Evolutionary conservation across 1,284 basidiomycete genomes (phyloP).

Genomic region (Ceratobasidium theobromae): DNA sequence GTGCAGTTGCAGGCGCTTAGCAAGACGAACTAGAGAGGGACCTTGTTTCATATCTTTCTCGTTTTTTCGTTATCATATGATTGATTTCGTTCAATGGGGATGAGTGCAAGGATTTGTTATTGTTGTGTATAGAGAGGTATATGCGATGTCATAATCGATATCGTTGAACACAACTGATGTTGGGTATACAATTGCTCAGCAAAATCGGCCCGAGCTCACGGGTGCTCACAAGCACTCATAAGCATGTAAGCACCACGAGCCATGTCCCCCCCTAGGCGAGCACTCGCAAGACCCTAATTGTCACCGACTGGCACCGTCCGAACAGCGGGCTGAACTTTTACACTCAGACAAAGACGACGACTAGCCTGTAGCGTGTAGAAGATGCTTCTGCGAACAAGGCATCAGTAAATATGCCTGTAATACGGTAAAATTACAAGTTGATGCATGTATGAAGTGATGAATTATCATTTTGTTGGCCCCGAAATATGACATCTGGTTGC

Average conservation of each 20-base stretch:
- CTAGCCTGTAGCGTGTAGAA: conserved; percentile 79
- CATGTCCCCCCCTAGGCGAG: too few species aligned
- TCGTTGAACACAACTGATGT: neutral
- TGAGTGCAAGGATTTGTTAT: neutral
- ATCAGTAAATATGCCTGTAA: conserved; percentile 81
- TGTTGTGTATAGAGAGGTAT: neutral
- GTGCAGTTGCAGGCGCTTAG: conserved; percentile 72
- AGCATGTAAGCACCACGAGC: too few species aligned
- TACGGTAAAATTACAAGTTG: conserved; percentile 41
- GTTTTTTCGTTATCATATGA: neutral
- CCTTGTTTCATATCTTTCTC: neutral
- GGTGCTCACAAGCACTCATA: too few species aligned
- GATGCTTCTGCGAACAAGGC: conserved; percentile 77
- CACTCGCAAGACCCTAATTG: too few species aligned
- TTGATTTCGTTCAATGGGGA: neutral
- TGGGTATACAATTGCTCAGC: neutral
- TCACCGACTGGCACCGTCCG: neutral
- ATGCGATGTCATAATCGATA: neutral
- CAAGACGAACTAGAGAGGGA: conserved; percentile 36
- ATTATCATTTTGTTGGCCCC: too few species aligned
- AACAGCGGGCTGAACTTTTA: conserved; percentile 83
- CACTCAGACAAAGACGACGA: conserved; percentile 87
- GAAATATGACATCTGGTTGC: too few species aligned
- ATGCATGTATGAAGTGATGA: too few species aligned
- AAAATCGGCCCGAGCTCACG: too few species aligned